phyloP scores from a whole-genome alignment of 352 stramenopile species.

The Pythium apleroticum region DNA sequence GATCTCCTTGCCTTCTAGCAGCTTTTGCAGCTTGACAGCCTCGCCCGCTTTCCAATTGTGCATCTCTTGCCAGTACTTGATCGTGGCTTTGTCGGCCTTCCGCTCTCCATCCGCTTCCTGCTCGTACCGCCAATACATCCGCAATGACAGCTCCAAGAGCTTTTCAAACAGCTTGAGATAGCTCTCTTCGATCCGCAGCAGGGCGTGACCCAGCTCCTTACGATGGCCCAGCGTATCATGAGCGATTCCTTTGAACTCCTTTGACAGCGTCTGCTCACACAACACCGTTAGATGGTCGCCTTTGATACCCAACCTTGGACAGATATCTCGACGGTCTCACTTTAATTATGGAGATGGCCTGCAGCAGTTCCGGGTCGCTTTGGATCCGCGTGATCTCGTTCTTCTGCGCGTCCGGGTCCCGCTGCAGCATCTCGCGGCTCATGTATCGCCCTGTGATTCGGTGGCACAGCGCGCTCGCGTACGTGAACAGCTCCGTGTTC shows the following conservation, averaged over 20 bases:
- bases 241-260: slow-evolving; percentile 68
- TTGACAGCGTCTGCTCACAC: slow-evolving; percentile 41
- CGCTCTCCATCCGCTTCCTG: slow-evolving; percentile 48
- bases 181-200: slow-evolving; percentile 73
- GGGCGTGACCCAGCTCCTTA: slow-evolving; percentile 56
- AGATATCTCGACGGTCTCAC: slow-evolving; percentile 11
- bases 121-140: slow-evolving; percentile 75
- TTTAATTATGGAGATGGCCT: slow-evolving; percentile 48
- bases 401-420: slow-evolving; percentile 46
- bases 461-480: slow-evolving; percentile 64
- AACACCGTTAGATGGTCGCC: background rate
- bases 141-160: slow-evolving; percentile 65
- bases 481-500: slow-evolving; percentile 68
- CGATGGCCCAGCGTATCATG: slow-evolving; percentile 62
- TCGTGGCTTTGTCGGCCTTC: slow-evolving; percentile 41
- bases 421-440: slow-evolving; percentile 40
- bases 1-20: slow-evolving; percentile 57
- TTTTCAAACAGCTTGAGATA: slow-evolving; percentile 81
- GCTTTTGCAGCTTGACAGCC: slow-evolving; percentile 46
- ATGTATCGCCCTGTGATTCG: slow-evolving; percentile 66
- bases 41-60: slow-evolving; percentile 45
- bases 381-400: slow-evolving; percentile 59
- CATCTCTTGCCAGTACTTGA: slow-evolving; percentile 52
- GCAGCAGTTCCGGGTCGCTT: slow-evolving; percentile 53
- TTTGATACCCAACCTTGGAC: no score